Conservation (phyloP, 495 filamentous ascomycete species). For the Tuber microsphaerosporum region DNA sequence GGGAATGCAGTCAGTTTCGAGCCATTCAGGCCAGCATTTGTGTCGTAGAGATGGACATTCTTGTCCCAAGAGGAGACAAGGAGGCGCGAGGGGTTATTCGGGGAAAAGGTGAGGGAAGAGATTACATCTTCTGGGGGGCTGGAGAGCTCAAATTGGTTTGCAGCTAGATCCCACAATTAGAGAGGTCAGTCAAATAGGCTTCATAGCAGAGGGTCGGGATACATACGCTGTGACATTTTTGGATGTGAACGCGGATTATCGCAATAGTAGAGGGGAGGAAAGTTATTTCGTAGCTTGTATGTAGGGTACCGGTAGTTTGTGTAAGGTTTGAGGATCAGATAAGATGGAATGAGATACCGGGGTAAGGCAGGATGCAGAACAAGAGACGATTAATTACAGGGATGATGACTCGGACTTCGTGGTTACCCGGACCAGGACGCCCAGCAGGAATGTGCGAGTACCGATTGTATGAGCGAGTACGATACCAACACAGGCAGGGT, state of each 20-base stretch:
- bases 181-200: background rate
- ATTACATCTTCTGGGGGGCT: constrained; percentile 81
- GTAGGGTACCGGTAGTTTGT: too few relatives aligned
- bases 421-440: background rate
- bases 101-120: constrained; percentile 77
- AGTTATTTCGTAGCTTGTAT: background rate
- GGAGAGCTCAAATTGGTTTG: constrained; percentile 51
- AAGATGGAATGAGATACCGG: background rate
- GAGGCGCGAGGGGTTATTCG: constrained; percentile 58
- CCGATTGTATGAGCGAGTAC: too few relatives aligned
- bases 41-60: constrained; percentile 83
- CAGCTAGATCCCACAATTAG: constrained; percentile 6
- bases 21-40: constrained; percentile 54
- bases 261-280: background rate
- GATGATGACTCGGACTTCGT: background rate
- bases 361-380: too few relatives aligned
- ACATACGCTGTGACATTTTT: constrained; percentile 31
- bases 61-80: constrained; percentile 94
- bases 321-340: background rate
- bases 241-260: background rate
- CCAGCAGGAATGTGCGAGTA: too few relatives aligned
- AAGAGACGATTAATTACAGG: background rate
- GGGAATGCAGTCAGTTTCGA: constrained; percentile 64
- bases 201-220: background rate
- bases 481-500: too few relatives aligned